Conservation (phyloP, 169 alveolate species). For the Hepatocystis sp. region DNA sequence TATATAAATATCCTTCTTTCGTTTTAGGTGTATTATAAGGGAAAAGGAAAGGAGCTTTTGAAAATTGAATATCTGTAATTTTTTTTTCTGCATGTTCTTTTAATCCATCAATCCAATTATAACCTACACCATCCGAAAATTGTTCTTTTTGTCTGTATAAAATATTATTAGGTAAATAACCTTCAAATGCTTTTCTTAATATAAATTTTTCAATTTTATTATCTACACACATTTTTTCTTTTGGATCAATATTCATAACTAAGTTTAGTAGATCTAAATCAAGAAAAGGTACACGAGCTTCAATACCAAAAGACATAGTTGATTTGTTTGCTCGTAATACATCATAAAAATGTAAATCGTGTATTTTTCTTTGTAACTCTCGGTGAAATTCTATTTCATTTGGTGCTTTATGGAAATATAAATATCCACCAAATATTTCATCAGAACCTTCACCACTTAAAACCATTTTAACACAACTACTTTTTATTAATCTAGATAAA, state of each 20-base stretch:
- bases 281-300: conserved; percentile 92
- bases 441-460: conserved; percentile 92
- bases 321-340: conserved; percentile 90
- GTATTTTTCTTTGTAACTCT: conserved; percentile 87
- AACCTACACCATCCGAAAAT: conserved; percentile 89
- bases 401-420: conserved; percentile 91
- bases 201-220: conserved; percentile 85
- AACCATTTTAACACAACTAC: conserved; percentile 89
- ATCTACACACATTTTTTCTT: conserved; percentile 56
- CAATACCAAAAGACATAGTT: conserved; percentile 91
- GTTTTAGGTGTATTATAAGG: conserved; percentile 81
- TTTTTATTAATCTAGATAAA: conserved; percentile 81
- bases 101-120: conserved; percentile 84
- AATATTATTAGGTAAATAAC: conserved; percentile 88
- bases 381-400: conserved; percentile 84
- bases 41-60: conserved; percentile 62
- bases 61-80: conserved; percentile 76
- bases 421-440: conserved; percentile 92
- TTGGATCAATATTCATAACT: conserved; percentile 67
- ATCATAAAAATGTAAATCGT: conserved; percentile 86
- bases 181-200: conserved; percentile 86
- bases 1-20: conserved; percentile 81
- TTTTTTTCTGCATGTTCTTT: conserved; percentile 79
- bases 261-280: conserved; percentile 72
- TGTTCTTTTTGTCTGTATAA: conserved; percentile 91